Base-by-base conservation (phyloP, 352 stramenopile species). In the Phytophthora sansomeana region DNA sequence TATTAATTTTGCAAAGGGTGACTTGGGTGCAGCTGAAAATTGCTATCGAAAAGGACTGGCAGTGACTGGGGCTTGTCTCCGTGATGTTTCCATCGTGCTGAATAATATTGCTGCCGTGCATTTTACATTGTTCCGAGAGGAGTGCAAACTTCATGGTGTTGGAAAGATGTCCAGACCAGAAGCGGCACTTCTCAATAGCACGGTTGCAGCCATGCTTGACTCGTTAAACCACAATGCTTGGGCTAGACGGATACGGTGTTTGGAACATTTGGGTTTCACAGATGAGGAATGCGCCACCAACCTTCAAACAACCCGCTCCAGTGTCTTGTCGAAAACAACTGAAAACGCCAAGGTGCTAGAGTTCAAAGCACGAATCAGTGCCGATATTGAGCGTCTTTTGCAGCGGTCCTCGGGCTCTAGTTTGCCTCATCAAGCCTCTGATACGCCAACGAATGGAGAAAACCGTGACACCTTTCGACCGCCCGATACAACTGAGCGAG, bases 191-290 rank as follows among this genome's bases (percentile, higher is more conserved):
- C 32, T 78, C 17, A 74, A 76, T 13, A 68, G 57, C 39, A 71
- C 61, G 0, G 62, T 78, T 36, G 62, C 71, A 30, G 71, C 67
- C 1, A 65, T 76, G 5, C 43, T 78, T 0, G 71, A 76, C 9
- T 62, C 67, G 1, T 35, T 74, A 0, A 78, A 78, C 14, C 6
- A 42, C 38, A 78, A 75, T 16, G 67, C 57, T n/a, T 78, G 71
- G 71, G 6, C 60, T 52, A 57, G 71, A 58, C 61, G 62, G n/a
- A 36, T 42, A 1, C 42, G 63, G 0, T 69, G 67, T 7, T 63
- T 76, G n/a, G 14, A 62, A 38, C 42, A 41, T 3, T 21, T 76
- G 41, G 57, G 57, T 2, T 69, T 62, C 28, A 26, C 29, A 3
- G 42, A 35, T 7, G 30, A 54, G 10, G 41, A 42, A 3, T 74